A percentile compares a stretch with the other conserved stretches of the same genome.
Conservation (phyloP, 2,329 filamentous ascomycete genomes). For the Nothomitra cinnamomea region DNA sequence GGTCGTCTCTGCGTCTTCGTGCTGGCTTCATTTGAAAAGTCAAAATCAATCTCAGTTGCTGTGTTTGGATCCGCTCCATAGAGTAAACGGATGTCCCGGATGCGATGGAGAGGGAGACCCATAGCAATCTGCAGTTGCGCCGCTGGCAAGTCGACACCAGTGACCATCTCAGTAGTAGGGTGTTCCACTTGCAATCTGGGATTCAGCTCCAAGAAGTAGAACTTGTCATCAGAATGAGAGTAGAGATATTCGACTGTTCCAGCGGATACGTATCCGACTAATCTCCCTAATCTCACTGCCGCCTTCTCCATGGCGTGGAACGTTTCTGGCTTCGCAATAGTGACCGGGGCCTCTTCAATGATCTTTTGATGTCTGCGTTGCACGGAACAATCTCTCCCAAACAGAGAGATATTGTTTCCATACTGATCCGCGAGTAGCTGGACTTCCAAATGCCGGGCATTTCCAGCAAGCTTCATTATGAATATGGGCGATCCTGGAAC, state of each 20-base stretch:
- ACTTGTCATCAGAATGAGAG: slow-evolving; percentile 93
- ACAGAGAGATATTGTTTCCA: slow-evolving; percentile 98
- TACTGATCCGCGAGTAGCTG: slow-evolving; percentile 97
- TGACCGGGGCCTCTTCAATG: slow-evolving; percentile 96
- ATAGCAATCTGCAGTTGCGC: slow-evolving; percentile 98
- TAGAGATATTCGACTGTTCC: slow-evolving; percentile 99
- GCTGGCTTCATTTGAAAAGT: slow-evolving; percentile 78
- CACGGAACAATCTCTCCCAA: slow-evolving; percentile 96
- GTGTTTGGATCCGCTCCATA: slow-evolving; percentile 91
- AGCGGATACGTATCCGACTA: slow-evolving; percentile 96
- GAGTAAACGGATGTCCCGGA: slow-evolving; percentile 86
- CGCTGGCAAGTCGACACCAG: slow-evolving; percentile 88
- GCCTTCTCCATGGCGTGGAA: slow-evolving; percentile 96
- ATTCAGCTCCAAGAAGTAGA: slow-evolving; percentile 98
- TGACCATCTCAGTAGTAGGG: slow-evolving; percentile 98
- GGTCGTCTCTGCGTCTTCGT: slow-evolving; percentile 74
- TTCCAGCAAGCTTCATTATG: slow-evolving; percentile 98
- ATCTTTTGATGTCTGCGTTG: slow-evolving; percentile 99
- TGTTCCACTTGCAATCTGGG: slow-evolving; percentile 99
- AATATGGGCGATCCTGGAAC: slow-evolving; percentile 98
- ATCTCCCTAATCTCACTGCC: slow-evolving; percentile 77
- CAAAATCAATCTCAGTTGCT: slow-evolving; percentile 79
- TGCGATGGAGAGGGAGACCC: slow-evolving; percentile 89
- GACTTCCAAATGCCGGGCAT: slow-evolving; percentile 91
- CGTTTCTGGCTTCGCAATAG: slow-evolving; percentile 73